Conservation (phyloP, 2,329 filamentous ascomycete genomes). For the Epichloe brachyelytri region DNA sequence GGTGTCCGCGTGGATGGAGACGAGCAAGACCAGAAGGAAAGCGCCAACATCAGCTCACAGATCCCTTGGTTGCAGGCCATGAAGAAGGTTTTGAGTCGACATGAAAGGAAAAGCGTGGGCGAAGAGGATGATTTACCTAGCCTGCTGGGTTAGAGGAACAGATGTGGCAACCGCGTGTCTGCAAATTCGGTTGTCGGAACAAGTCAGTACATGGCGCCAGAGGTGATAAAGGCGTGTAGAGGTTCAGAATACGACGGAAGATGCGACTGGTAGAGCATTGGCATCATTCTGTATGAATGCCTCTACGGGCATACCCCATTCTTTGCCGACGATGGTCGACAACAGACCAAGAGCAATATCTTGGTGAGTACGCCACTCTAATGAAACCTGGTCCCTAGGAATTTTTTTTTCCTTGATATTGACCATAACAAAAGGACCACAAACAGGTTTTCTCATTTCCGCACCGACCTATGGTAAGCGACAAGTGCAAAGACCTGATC, state of each 20-base stretch:
- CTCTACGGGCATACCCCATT: constrained; percentile 89
- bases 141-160: constrained; percentile 58
- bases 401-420: no score
- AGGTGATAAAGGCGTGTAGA: constrained; percentile 54
- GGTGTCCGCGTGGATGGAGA: constrained; percentile 65
- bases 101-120: constrained; percentile 18
- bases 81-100: constrained; percentile 19
- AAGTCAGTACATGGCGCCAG: constrained; percentile 96
- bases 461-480: constrained; percentile 47
- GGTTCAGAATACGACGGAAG: constrained; percentile 62
- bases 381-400: no score
- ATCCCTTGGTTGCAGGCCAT: constrained; percentile 20
- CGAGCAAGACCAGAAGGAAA: constrained; percentile 49
- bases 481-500: constrained; percentile 66
- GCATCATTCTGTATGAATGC: constrained; percentile 89
- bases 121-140: constrained; percentile 17
- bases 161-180: constrained; percentile 53
- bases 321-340: constrained; percentile 61
- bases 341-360: constrained; percentile 78
- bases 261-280: constrained; percentile 96
- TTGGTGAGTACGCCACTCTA: constrained; percentile 36
- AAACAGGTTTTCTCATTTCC: constrained; percentile 60
- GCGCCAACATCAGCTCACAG: constrained; percentile 22
- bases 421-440: constrained; percentile 42
- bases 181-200: constrained; percentile 86